Evolutionary conservation across 2,329 filamentous ascomycete genomes (phyloP), one percentile per base, ranked within the genome.

Genomic region (Penicillium capsulatum): DNA sequence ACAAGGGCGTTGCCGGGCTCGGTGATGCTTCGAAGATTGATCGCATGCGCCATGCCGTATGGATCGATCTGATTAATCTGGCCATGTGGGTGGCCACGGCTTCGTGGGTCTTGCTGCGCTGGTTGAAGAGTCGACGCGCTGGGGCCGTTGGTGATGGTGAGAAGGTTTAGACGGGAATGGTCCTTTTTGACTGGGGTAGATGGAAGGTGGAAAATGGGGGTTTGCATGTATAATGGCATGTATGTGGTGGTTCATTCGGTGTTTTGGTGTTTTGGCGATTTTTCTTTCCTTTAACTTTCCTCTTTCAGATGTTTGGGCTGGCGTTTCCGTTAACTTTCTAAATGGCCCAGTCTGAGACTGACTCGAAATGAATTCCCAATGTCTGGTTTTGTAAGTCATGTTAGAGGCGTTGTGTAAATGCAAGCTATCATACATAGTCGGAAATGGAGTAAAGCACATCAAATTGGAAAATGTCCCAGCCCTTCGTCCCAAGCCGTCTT

Each of bases 1-100:
- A 42, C 10, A 39, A 37, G 4, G 40, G n/a, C n/a, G n/a, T 30
- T 24, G 10, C 27, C 4, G 24, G 7, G 11, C 24, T 46, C n/a
- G 40, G 36, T 0, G 38, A 41, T 41, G 32, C 29, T n/a, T n/a
- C 33, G 14, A 41, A 41, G 34, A 75, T 91, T 41, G 68, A 72
- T 50, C 76, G 86, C 40, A 94, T 95, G 88, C 88, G 89, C 69
- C 81, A 83, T 58, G 86, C 87, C 4, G 86, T 92, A 11, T 94
- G 86, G 85, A 74, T 94, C 31, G 84, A 91, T 62, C 64, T 94
- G 35, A 70, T 77, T 32, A 86, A 83, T 60, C 76, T 87, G 62
- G 59, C 87, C 10, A 71, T 95, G 35, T 95, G 89, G 89, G 67
- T 88, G 34, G 63, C 82, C 32, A 81, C 79, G 3, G 74, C 77